Evolutionary conservation across 1,284 basidiomycete genomes (phyloP).

Genomic region (Rhodotorula sp.): DNA sequence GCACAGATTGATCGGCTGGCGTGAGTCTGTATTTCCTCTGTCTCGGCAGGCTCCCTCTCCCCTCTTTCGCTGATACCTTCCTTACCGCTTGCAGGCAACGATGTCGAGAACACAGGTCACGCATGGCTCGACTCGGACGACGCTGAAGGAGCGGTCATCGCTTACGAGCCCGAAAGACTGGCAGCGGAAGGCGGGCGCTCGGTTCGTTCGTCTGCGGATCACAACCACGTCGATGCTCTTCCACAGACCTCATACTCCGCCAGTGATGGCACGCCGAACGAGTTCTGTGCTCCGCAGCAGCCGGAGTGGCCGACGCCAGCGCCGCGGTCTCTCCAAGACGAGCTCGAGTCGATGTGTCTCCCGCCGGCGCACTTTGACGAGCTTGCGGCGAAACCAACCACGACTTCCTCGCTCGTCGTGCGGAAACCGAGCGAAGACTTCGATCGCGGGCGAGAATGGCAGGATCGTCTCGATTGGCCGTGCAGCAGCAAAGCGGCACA

Average conservation of each 20-base stretch:
- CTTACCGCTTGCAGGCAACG: background rate
- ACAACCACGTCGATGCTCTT: no score
- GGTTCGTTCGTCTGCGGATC: no score
- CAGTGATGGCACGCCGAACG: no score
- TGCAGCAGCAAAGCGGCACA: background rate
- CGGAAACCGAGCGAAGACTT: background rate
- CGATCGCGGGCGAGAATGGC: background rate
- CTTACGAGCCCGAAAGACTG: conserved; percentile 1
- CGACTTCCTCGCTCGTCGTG: background rate
- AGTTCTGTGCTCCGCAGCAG: no score
- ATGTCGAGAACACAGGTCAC: background rate
- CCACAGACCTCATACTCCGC: no score
- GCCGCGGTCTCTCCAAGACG: no score
- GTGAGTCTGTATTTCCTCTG: conserved; percentile 13
- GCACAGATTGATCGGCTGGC: conserved; percentile 47
- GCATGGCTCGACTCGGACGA: background rate
- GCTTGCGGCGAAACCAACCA: no score
- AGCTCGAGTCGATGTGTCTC: no score
- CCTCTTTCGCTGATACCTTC: background rate
- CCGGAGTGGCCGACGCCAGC: no score
- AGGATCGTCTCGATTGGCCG: background rate
- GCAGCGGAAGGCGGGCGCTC: background rate
- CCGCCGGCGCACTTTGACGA: no score
- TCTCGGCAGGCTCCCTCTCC: conserved; percentile 18
- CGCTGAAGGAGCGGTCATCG: conserved; percentile 6